phyloP scores from a whole-genome alignment of 208 protist genomes.

The Tritrichomonas musculus region DNA sequence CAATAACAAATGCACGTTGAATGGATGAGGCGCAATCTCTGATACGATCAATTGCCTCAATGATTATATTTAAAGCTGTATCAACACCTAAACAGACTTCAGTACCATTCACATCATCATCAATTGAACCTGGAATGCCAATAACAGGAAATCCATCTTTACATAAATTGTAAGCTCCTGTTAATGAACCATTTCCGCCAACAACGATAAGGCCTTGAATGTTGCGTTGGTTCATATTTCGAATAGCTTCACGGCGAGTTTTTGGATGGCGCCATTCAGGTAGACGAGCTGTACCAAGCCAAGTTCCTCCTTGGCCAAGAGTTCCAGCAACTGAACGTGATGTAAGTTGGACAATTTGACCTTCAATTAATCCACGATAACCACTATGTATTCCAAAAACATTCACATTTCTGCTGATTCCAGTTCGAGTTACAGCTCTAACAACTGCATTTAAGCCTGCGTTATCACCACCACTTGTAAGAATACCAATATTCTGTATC shows the following conservation, averaged over 20 bases:
- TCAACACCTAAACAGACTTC: not conserved
- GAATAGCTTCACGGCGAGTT: not conserved
- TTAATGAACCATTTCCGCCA: not conserved
- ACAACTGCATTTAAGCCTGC: not conserved
- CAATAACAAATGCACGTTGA: not conserved
- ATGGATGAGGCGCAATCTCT: not conserved
- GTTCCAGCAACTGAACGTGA: not conserved
- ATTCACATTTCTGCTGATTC: not conserved
- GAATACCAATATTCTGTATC: not conserved
- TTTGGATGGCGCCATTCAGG: not conserved
- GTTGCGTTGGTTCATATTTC: not conserved
- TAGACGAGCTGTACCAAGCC: not conserved
- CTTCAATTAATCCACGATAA: not conserved
- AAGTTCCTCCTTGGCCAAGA: not conserved
- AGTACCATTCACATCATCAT: conserved; percentile 7
- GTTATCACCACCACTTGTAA: not conserved
- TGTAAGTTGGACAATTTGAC: not conserved
- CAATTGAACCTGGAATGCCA: not conserved
- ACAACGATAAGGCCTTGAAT: not conserved
- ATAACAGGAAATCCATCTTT: not conserved
- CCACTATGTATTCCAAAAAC: not conserved
- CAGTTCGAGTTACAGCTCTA: not conserved
- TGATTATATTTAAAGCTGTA: not conserved
- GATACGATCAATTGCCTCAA: not conserved
- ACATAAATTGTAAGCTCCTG: not conserved